Evolutionary conservation across 2,329 filamentous ascomycete species (phyloP), one percentile per base, ranked within the genome.

Genomic region (Fusarium agapanthi): DNA sequence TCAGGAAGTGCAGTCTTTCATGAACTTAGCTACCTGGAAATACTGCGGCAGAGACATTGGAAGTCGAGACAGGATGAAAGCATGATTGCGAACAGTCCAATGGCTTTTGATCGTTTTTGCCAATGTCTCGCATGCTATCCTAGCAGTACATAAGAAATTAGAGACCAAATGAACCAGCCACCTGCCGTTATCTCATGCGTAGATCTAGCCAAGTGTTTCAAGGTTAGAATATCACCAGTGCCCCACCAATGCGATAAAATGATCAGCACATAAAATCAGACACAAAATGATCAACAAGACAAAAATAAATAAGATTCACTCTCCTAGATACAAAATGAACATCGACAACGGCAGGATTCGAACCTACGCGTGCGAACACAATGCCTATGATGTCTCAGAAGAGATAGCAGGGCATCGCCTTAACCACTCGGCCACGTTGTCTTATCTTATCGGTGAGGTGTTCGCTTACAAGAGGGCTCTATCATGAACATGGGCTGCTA

Each of bases 351-450:
- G 64, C 64, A 67, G 64, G 64, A 67, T 67, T 67, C 61, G 64
- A 67, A 67, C 64, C 64, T 67, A 67, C 64, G 64, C 64, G 64
- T 67, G 64, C 64, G 64, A 67, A 66, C 64, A 67, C 64, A 67
- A 67, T 67, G 64, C 64, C 64, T 67, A 41, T 67, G 51, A 67
- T 67, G 64, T 66, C 64, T 66, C 61, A 2, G 24, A 53, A 32
- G 53, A 67, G 51, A 67, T 67, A 67, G 64, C 64, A 67, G 64
- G 64, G 64, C 64, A 67, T 67, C 64, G 64, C 64, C 61, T 67
- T 67, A 67, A 67, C 64, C 64, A 67, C 64, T 66, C 64, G 64
- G 64, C 64, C 64, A 67, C 64, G 64, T 66, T 67, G 64, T 67
- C 64, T 67, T 37, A 22, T 45, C 51, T 57, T 41, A 53, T 67